Evolutionary conservation across 2,329 filamentous ascomycete species (phyloP), one percentile per base, ranked within the genome.

Genomic region (Colletotrichum sp.): DNA sequence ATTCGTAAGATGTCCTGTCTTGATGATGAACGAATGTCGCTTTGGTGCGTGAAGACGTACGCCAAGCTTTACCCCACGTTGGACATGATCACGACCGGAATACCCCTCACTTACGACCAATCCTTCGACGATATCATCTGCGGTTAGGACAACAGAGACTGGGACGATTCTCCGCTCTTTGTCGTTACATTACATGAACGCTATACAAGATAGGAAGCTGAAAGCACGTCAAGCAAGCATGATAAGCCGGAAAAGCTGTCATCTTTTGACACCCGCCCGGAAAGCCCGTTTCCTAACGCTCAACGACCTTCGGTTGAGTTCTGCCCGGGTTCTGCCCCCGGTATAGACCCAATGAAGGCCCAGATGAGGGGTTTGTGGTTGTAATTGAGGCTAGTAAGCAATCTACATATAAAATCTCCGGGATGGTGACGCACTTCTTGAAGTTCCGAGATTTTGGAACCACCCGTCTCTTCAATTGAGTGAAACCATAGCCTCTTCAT

Each of bases 41-140:
- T 9, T 4, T 34, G 18, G 24, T 26, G 34, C 4, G 14, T 28
- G 34, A 63, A 30, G 34, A 71, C 61, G 68, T 67, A 68, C 30
- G 70, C 73, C 73, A 73, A 68, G 69, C 24, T 60, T 18, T 52
- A 73, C 70, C 69, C 63, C 63, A 73, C 70, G 70, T 43, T 55
- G 7, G 34, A 48, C 16, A 59, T 36, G 39, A 68, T 64, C 26
- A 64, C 30, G 21, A 60, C 30, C 30, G 43, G 13, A n/a, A 10
- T 52, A 68, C 63, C 61, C 34, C 73, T 73, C 64, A 59, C 28
- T 30, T 12, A 24, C 39, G 18, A 9, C 69, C 52, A 48, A 68
- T 72, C 63, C 64, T 68, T 36, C 7, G 6, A 39, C 32, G 30
- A 26, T 34, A 21, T 64, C 21, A 59, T 24, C 39, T 72, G 52